Evolutionary conservation across 768 basidiomycete species (phyloP), one percentile per base, ranked within the genome.

Genomic region (Amanita rubescens): DNA sequence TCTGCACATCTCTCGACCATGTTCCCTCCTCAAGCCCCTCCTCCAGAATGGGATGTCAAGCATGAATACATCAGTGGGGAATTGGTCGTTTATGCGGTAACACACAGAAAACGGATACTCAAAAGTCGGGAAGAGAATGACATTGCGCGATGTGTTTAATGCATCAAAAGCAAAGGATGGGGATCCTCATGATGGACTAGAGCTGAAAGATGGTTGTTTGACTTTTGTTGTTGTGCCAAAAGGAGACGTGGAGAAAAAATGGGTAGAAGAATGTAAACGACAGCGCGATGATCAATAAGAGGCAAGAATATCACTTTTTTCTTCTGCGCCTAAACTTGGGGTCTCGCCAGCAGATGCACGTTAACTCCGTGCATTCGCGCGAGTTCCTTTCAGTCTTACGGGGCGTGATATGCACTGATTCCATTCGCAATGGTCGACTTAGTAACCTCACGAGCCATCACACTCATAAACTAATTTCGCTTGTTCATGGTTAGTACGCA

Each of bases 81-180:
- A 49, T 71, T 97, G 14, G 80, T 84, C 2, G 75, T 96, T 5
- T 98, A 96, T 68, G 90, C 89, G 32, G 84, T 85, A 63, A 97
- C 94, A 10, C 71, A 72, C 56, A 68, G 78, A 54, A 86, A 80
- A 62, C 78, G 91, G 35, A 67, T 98, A 43, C 71, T 99, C 55
- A 99, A 94, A n/a, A 69, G 81, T 95, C 4, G 95, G 94, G 12
- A 90, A 85, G 71, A 92, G 88, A 65, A 85, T 95, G 82, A 87
- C 86, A 10, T 71, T 98, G 55, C 70, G 76, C 43, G 89, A 94
- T 61, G 85, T 95, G 3, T 85, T 84, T 59, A 69, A 68, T 9
- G 81, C 79, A 3, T 78, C 85, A 1, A 78, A 76, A 58, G 80
- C 67, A 17, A 84, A 80, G 66, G 75, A 75, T 15, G 82, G 78